A percentile compares a stretch with the other conserved stretches of the same genome.
Conservation (phyloP, 805 yeast species). For the Candida dajiaensis region DNA sequence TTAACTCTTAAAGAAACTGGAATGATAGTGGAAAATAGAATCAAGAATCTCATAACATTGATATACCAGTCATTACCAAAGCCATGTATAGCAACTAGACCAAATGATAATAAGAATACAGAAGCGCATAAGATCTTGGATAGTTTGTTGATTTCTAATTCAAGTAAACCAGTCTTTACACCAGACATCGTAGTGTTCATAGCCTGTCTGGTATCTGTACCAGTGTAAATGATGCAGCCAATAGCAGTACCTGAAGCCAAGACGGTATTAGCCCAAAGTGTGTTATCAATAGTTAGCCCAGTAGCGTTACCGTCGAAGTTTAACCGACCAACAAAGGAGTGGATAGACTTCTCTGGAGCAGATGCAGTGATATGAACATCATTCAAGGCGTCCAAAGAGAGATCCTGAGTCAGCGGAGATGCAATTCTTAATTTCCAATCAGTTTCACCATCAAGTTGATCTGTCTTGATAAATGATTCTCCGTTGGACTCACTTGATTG, state of each 20-base stretch:
- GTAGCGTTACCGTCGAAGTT: conserved; percentile 50
- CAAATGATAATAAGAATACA: conserved; percentile 72
- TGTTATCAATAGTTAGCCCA: conserved; percentile 80
- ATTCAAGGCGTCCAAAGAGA: conserved; percentile 44
- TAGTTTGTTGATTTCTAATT: conserved; percentile 81
- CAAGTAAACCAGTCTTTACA: conserved; percentile 84
- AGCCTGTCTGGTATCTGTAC: conserved; percentile 89
- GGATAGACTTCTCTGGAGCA: conserved; percentile 83
- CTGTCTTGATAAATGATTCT: conserved; percentile 92
- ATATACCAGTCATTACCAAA: conserved; percentile 77
- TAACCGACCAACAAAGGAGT: conserved; percentile 72
- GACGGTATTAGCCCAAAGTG: conserved; percentile 98
- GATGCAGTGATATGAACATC: conserved; percentile 59
- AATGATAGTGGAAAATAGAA: conserved; percentile 88
- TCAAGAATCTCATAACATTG: conserved; percentile 84
- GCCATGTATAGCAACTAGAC: conserved; percentile 77
- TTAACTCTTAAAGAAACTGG: conserved; percentile 95
- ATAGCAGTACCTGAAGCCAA: conserved; percentile 89
- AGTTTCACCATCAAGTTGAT: conserved; percentile 97
- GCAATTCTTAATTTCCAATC: conserved; percentile 96
- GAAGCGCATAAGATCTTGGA: conserved; percentile 85
- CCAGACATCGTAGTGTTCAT: conserved; percentile 86
- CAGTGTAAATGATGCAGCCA: conserved; percentile 87
- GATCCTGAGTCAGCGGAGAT: conserved; percentile 60
- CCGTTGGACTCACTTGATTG: conserved; percentile 80